These are phyloP conservation scores for Trichoderma oligosporum DNA, from an alignment of 2,329 filamentous ascomycete species.

Conservation along the genomic window DNA sequence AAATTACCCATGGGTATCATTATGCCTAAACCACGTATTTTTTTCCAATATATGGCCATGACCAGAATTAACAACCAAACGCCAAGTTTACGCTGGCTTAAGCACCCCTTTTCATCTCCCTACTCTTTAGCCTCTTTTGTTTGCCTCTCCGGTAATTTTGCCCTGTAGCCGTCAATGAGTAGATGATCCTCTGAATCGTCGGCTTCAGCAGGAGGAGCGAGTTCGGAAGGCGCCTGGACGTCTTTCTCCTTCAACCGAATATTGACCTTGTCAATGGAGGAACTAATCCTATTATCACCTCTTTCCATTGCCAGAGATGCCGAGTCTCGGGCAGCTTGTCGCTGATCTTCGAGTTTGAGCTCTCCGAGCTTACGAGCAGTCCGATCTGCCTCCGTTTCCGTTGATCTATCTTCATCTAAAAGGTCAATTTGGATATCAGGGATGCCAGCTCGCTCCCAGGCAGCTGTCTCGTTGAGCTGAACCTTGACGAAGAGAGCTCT, in stretches of 20 bases:
- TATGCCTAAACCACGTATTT: constrained; percentile 3
- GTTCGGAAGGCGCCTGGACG: constrained; percentile 23
- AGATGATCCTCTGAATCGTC: constrained; percentile 41
- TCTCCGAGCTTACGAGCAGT: constrained; percentile 38
- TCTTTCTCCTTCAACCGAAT: constrained; percentile 53
- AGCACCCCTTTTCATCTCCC: not conserved
- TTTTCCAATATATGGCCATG: constrained; percentile 4
- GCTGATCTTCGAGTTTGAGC: constrained; percentile 44
- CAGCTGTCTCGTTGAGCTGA: constrained; percentile 79
- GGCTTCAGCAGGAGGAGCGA: constrained; percentile 28
- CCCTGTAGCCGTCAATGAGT: constrained; percentile 45
- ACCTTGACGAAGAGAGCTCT: constrained; percentile 82
- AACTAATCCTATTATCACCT: constrained; percentile 30
- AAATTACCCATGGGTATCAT: constrained; percentile 5
- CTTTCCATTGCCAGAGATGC: constrained; percentile 51
- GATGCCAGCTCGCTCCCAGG: constrained; percentile 71
- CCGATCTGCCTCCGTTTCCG: constrained; percentile 41
- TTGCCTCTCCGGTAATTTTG: constrained; percentile 19
- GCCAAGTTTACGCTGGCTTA: not conserved
- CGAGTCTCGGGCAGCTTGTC: constrained; percentile 38
- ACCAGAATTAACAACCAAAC: constrained; percentile 7
- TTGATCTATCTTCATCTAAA: constrained; percentile 60
- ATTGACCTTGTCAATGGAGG: constrained; percentile 37
- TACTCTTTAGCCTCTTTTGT: not conserved
- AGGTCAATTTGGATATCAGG: constrained; percentile 57